Evolutionary conservation across 1,139 yeast genomes (phyloP).

Genomic region (Magnusiomyces tetraspermus): DNA sequence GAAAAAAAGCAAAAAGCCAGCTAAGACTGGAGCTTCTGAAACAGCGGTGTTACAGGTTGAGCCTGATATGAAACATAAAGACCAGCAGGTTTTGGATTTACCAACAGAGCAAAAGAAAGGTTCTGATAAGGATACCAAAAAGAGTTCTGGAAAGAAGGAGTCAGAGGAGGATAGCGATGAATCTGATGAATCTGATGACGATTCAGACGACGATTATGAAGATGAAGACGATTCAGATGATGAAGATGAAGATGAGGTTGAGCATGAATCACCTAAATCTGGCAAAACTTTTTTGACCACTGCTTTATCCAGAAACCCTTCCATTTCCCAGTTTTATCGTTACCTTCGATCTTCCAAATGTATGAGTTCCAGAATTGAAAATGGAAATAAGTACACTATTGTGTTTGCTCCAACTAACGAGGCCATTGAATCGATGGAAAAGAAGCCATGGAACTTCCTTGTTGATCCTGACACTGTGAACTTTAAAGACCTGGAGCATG

Average conservation of each 20-base stretch:
- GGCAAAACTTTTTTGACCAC: slow-evolving; percentile 30
- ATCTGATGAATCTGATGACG: neutral
- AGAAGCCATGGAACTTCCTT: slow-evolving; percentile 33
- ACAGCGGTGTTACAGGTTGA: no score
- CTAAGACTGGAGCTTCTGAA: no score
- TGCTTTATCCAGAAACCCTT: slow-evolving; percentile 27
- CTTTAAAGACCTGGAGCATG: neutral
- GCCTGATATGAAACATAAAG: no score
- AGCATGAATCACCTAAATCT: neutral
- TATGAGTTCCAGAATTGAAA: slow-evolving; percentile 24
- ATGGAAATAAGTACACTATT: slow-evolving; percentile 24
- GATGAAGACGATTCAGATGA: neutral
- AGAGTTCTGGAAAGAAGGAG: neutral
- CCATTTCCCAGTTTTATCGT: slow-evolving; percentile 29
- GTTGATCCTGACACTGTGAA: slow-evolving; percentile 20
- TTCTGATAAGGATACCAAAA: no score
- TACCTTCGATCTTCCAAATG: slow-evolving; percentile 27
- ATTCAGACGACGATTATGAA: neutral
- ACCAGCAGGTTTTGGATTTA: no score
- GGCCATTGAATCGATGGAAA: slow-evolving; percentile 25
- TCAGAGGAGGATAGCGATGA: neutral
- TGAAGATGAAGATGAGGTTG: neutral
- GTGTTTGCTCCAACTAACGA: slow-evolving; percentile 31
- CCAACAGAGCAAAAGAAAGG: no score
- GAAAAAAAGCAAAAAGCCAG: no score